phyloP scores from a whole-genome alignment of 768 basidiomycete genomes.

The Tubosaeta sp. region DNA sequence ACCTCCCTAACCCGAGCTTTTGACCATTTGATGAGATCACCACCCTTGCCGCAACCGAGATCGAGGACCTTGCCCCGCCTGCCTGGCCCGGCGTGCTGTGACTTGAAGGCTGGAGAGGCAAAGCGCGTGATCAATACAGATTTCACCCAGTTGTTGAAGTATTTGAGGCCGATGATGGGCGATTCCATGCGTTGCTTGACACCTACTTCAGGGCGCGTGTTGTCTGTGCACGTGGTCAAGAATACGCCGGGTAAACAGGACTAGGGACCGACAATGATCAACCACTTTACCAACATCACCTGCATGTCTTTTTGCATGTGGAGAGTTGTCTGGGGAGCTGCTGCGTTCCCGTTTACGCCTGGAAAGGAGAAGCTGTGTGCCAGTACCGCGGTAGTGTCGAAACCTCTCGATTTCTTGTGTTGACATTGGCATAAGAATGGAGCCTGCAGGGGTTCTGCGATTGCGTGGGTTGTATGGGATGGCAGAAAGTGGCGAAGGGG shows the following conservation, averaged over 20 bases:
- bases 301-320: slow-evolving; percentile 47
- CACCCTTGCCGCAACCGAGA: slow-evolving; percentile 98
- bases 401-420: slow-evolving; percentile 57
- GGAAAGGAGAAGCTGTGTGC: slow-evolving; percentile 44
- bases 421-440: slow-evolving; percentile 63
- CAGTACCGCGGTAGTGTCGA: slow-evolving; percentile 53
- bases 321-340: slow-evolving; percentile 36
- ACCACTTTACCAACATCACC: slow-evolving; percentile 74
- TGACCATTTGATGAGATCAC: slow-evolving; percentile 93
- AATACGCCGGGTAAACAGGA: neutral
- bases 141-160: slow-evolving; percentile 99
- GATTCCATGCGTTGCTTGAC: slow-evolving; percentile 79
- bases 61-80: slow-evolving; percentile 80
- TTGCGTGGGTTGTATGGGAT: slow-evolving; percentile 63
- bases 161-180: slow-evolving; percentile 94
- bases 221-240: slow-evolving; percentile 53
- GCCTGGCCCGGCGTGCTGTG: slow-evolving; percentile 23
- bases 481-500: slow-evolving; percentile 24
- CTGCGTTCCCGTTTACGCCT: slow-evolving; percentile 51
- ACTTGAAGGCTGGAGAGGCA: slow-evolving; percentile 63
- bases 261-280: slow-evolving; percentile 63
- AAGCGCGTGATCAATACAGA: slow-evolving; percentile 92
- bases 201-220: slow-evolving; percentile 88
- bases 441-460: slow-evolving; percentile 56
- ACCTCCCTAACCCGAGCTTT: slow-evolving; percentile 80